Base-by-base conservation (phyloP, 148 eudicot genomes). In the Gaultheria prostrata region DNA sequence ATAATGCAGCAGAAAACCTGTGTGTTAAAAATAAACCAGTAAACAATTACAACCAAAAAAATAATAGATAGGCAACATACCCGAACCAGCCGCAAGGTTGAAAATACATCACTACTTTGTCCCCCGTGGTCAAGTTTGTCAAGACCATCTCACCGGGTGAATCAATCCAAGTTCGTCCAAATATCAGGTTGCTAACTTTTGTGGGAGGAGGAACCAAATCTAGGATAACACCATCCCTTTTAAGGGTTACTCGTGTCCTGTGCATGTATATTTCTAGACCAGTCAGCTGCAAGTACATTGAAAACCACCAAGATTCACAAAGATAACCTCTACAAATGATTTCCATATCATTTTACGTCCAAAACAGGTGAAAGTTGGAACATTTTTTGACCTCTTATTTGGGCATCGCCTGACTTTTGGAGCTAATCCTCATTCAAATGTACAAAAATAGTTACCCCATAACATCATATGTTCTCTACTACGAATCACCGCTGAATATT, bases 71-170 rank as follows among this genome's bases (percentile, higher is more conserved):
- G 50, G 56, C 51, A 82, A 30, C 94, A 82, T 92, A 97, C 99
- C 99, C 99, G 79, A 97, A 97, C 99, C 99, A 97, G 51, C 99
- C 99, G 57, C 98, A 97, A 74, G 98, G 98, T 86, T 97, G 99
- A 88, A 97, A 97, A 88, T 93, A 93, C 26, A 97, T 91, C 50
- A 97, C 95, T 81, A 91, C 99, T 91, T 97, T 97, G 82, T 97
- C 99, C 78, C 99, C 96, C 21, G 97, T 97, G 9, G 97, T 93
- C 84, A 91, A 80, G 87, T 97, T 97, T 76, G 97, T 88, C 92
- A 97, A 49, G 83, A 97, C 77, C 99, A 97, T 97, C 86, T 97
- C 99, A 50, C 99, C 99, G 0, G 95, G 95, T 71, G 94, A 91
- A 90, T 97, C 99, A 39, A 94, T 91, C 99, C 99, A 97, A 51